Evolutionary conservation across 129 eudicot genomes (phyloP), one percentile per base, ranked within the genome.

Genomic region (Tagetes patula): DNA sequence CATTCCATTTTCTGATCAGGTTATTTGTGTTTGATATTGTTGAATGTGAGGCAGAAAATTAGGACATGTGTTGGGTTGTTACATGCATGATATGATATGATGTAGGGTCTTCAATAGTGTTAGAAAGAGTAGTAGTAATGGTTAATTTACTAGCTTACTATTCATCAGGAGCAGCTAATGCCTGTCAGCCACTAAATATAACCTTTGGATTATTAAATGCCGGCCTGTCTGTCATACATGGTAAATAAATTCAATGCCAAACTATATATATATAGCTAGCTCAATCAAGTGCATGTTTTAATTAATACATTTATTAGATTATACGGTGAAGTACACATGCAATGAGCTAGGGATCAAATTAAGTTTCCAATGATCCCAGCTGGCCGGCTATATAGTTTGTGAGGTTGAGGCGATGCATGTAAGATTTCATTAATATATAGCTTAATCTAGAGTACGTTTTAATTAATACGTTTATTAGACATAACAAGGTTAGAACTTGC

Each of bases 21-120:
- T 50, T 70, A 70, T 78, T 78, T 78, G 81, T 78, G 76, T 70
- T 78, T 78, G 72, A 66, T 48, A 71, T 61, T 70, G 62, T 63
- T 78, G 77, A 78, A 78, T 70, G 77, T 70, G 77, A 70, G 55
- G 76, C 65, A 38, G 71, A 62, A 61, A 61, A 62, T n/a, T 39
- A 54, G 59, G 76, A 47, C 81, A 77, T 33, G 71, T 77, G 70
- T 69, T 77, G 64, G 81, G 41, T 58, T 69, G 52, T 37, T 75
- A 65, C 66, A 75, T 75, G 47, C 9, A 43, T 8, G 55, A 63
- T 52, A 37, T 55, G 31, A 37, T 5, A 43, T 8, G 55, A 63
- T 52, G 62, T 55, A 55, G 62, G 62, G 62, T 55, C 37, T 55
- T 55, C 62, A 55, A 30, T 77, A 14, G 70, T 77, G 64, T 69